These are phyloP conservation scores for Populus hybrid DNA, from an alignment of 441 rosid species.

Conservation along the genomic window DNA sequence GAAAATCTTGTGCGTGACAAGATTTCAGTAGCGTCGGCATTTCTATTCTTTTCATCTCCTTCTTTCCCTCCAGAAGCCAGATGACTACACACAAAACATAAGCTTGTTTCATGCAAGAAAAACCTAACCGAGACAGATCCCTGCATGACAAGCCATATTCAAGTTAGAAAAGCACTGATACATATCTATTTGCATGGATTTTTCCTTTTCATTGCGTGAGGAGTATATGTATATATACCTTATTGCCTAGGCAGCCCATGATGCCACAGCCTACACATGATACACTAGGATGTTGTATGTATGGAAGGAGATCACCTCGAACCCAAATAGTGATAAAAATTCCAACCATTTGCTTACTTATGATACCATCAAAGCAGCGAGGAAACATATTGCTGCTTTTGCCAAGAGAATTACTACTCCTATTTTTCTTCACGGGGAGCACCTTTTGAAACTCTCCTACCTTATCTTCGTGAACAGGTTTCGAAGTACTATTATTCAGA, in stretches of 20 bases:
- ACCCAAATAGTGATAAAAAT: conserved; percentile 85
- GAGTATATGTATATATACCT: conserved; percentile 36
- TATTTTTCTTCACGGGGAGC: neutral
- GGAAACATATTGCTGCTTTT: conserved; percentile 23
- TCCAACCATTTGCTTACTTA: conserved; percentile 98
- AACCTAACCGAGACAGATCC: conserved; percentile 92
- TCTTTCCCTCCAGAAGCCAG: conserved; percentile 91
- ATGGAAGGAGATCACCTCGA: conserved; percentile 52
- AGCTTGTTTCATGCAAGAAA: conserved; percentile 59
- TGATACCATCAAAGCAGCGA: conserved; percentile 54
- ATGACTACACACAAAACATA: conserved; percentile 92
- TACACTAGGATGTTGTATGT: conserved; percentile 63
- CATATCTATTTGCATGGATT: neutral
- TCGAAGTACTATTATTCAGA: conserved; percentile 37
- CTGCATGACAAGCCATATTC: conserved; percentile 27
- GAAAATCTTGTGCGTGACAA: conserved; percentile 76
- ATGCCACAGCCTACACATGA: conserved; percentile 94
- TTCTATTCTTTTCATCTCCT: conserved; percentile 78
- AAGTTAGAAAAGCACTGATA: neutral
- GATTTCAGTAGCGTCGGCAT: conserved; percentile 74
- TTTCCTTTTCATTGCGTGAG: neutral
- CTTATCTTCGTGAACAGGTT: neutral
- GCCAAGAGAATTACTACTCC: conserved; percentile 6
- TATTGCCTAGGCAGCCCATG: conserved; percentile 96
- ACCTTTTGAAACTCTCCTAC: neutral